These are phyloP conservation scores for Silene latifolia DNA, from an alignment of 148 eudicot genomes.

Conservation along the genomic window DNA sequence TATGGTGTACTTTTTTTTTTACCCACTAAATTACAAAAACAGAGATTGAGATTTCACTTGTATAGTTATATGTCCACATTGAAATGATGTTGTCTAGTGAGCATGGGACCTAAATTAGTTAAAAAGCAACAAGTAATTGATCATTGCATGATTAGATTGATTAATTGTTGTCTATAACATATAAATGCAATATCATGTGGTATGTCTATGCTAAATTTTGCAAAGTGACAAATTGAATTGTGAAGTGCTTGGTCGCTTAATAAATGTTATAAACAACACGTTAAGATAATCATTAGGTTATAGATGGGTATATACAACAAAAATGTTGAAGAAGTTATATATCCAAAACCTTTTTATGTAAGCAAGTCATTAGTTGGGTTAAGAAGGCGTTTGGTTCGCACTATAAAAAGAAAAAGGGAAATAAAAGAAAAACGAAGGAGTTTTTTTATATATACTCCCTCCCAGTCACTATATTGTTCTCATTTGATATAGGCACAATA, in stretches of 20 bases:
- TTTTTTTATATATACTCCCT: no score
- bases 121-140: neutral
- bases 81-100: neutral
- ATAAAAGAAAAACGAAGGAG: no score
- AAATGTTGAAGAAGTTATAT: neutral
- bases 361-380: no score
- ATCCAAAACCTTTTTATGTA: no score
- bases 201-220: constrained; percentile 5
- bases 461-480: no score
- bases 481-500: no score
- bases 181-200: neutral
- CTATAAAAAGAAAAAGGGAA: no score
- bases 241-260: neutral
- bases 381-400: no score
- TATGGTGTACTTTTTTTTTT: neutral
- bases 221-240: neutral
- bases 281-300: neutral
- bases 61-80: constrained; percentile 1
- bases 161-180: neutral
- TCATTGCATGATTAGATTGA: constrained; percentile 1
- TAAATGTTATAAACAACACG: neutral
- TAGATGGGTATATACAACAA: neutral
- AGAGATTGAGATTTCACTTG: neutral
- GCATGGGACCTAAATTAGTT: neutral
- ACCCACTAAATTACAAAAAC: neutral